Evolutionary conservation across 2,329 filamentous ascomycete species (phyloP), one percentile per base, ranked within the genome.

Genomic region (Penicillium crustosum): DNA sequence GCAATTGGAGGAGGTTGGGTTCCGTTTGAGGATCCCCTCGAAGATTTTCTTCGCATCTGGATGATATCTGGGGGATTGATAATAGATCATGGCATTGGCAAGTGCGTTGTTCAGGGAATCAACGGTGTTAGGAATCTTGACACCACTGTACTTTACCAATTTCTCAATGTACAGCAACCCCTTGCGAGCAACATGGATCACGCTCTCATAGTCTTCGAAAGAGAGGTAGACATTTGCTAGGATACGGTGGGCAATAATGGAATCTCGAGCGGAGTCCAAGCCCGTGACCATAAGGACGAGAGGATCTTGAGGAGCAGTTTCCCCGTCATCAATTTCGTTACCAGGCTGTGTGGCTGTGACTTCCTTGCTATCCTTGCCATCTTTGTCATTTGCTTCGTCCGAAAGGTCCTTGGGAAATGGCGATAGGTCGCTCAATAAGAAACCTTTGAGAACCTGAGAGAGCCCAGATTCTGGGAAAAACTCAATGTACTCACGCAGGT

Each of bases 1-100:
- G 2, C 93, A 93, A 31, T 86, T 79, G 0, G 92, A 95, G 0
- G 89, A 93, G 3, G 84, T 85, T 2, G 87, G 83, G 56, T 95
- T 91, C 27, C 89, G 85, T 48, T 85, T 80, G 0, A 99, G 81
- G 6, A 97, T 89, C 31, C 84, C 84, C 65, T 96, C 87, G 65
- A 99, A 97, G 0, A 97, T 81, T n/a, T 76, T 75, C 70, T 91
- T 93, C 2, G 94, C 93, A 76, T 97, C 93, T 19, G 87, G 82
- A 66, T 99, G 94, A 69, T 97, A 88, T 60, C 91, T 86, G 0
- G 94, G 94, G 0, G 91, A 89, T 70, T 97, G 93, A 65, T 95
- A 91, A 66, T 92, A 90, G 2, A 99, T 91, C 21, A 97, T 76
- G 0, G 93, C 87, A n/a, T 92, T 97, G 10, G 86, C 94, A 8